Conservation (phyloP, 306 rosid genomes). For the Macrotyloma uniflorum region DNA sequence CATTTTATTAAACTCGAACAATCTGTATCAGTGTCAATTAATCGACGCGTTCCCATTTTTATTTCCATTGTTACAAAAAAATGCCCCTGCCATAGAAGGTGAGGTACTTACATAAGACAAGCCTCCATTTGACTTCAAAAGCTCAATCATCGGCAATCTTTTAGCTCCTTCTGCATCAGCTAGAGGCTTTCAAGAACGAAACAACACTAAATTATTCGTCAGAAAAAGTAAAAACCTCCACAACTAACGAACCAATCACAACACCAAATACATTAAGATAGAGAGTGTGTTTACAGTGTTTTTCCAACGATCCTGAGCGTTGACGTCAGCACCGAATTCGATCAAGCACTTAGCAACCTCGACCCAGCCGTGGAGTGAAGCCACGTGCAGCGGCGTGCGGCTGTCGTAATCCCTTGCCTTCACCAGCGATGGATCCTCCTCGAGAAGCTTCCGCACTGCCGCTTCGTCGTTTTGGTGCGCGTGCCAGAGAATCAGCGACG, state of each 20-base stretch:
- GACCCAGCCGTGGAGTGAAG: slow-evolving; percentile 86
- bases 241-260: neutral
- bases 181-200: slow-evolving; percentile 60
- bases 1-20: neutral
- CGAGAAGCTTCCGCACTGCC: slow-evolving; percentile 82
- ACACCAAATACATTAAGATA: neutral
- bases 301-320: slow-evolving; percentile 96
- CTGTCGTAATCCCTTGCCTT: slow-evolving; percentile 81
- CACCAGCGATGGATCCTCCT: slow-evolving; percentile 80
- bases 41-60: neutral
- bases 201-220: slow-evolving; percentile 4
- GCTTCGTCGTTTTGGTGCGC: slow-evolving; percentile 80
- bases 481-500: slow-evolving; percentile 86
- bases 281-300: slow-evolving; percentile 61
- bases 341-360: slow-evolving; percentile 75
- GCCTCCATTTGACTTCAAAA: slow-evolving; percentile 79
- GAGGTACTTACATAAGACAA: slow-evolving; percentile 69
- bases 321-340: slow-evolving; percentile 83
- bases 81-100: slow-evolving; percentile 1
- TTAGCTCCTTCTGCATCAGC: slow-evolving; percentile 98
- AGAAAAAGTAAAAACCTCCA: neutral
- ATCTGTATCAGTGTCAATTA: neutral
- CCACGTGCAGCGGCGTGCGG: slow-evolving; percentile 93
- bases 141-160: slow-evolving; percentile 58
- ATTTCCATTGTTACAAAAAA: neutral